Base-by-base conservation (phyloP, 768 basidiomycete genomes). In the Hydnum rufescens region DNA sequence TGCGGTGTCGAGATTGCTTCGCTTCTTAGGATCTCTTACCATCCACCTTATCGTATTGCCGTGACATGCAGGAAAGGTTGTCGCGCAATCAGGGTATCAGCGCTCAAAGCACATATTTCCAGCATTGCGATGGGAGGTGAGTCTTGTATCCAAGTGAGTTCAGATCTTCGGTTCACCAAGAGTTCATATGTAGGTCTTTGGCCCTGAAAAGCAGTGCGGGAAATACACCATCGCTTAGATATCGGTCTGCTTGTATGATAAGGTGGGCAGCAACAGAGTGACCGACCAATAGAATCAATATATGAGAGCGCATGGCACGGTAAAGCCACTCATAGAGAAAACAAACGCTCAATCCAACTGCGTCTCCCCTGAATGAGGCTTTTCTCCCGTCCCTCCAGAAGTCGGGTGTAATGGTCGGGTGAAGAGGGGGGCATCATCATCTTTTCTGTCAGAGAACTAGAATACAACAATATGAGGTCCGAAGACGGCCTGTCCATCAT, bases 71-170 rank as follows among this genome's bases (percentile, higher is more conserved):
- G 95, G 95, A 2, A 99, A 99, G 63, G 95, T 99, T 5, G 92
- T 96, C 4, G 95, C 97, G 65, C 69, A 93, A 57, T 83, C 83
- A 55, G 97, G 84, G 73, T 95, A 97, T 63, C 83, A 90, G 60
- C 71, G 90, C 51, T 93, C 89, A 61, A 99, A 97, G 58, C 95
- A 96, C 61, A 95, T 97, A 32, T 97, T 97, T 63, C 93, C 93
- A 16, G 89, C 89, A 1, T 90, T 85, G 3, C 70, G 92, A 60
- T 96, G 92, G 92, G 92, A 96, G 80, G 84, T 80, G 58, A 58
- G 80, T 65, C n/a, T n/a, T 29, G 44, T 44, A 25, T 30, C 18
- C 3, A 6, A 47, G 8, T 8, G 13, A 8, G 8, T 8, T 8
- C 44, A 13, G 13, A 13, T 13, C 8, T 8, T 13, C 44, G 26